phyloP scores from a whole-genome alignment of 1,139 yeast genomes.

The Kazachstania sp. region DNA sequence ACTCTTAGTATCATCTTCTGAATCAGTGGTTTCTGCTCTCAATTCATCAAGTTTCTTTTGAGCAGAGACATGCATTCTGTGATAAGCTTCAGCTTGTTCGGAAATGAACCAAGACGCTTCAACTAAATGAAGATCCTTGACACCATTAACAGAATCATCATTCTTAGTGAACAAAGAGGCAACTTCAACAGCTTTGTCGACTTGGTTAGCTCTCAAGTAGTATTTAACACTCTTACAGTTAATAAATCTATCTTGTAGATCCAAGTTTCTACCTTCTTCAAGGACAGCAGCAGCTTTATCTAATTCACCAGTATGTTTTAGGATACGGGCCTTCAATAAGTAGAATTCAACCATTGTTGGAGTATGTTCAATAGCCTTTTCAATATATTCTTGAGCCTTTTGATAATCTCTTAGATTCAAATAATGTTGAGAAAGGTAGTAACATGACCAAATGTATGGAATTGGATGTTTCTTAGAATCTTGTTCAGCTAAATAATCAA shows the following conservation, averaged over 20 bases:
- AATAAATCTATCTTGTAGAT: conserved; percentile 83
- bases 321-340: conserved; percentile 70
- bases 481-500: conserved; percentile 36
- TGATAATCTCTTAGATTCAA: conserved; percentile 46
- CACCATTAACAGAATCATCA: conserved; percentile 70
- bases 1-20: conserved; percentile 6
- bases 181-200: conserved; percentile 66
- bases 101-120: conserved; percentile 86
- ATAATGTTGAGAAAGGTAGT: conserved; percentile 76
- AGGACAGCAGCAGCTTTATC: conserved; percentile 55
- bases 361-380: conserved; percentile 60
- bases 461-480: conserved; percentile 39
- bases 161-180: conserved; percentile 78
- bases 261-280: conserved; percentile 66
- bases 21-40: conserved; percentile 31
- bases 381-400: conserved; percentile 48
- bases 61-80: conserved; percentile 34
- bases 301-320: conserved; percentile 60
- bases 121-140: conserved; percentile 79
- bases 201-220: conserved; percentile 65
- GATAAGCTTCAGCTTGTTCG: conserved; percentile 80
- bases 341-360: conserved; percentile 80
- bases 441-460: conserved; percentile 63
- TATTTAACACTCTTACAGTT: conserved; percentile 86
- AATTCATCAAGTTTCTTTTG: conserved; percentile 29